Base-by-base conservation (phyloP, 116 monocot species). In the Cymodocea nodosa region DNA sequence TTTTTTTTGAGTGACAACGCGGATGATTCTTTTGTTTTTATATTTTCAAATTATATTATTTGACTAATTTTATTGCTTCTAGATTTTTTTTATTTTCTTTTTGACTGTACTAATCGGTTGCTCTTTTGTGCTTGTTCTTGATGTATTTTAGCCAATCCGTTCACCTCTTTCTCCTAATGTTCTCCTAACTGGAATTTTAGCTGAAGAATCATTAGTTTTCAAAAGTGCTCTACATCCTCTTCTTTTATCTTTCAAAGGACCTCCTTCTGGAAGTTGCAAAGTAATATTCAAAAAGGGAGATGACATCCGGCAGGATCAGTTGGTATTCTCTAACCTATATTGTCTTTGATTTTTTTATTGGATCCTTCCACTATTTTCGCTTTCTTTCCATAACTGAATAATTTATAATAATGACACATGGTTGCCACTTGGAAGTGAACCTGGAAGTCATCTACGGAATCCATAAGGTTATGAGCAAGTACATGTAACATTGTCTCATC, bases 271-370 rank as follows among this genome's bases (percentile, higher is more conserved):
- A 72, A 85, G 64, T 71, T 90, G 87, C 49, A 90, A 88, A 83
- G 64, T 97, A 22, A 97, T 97, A 13, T 97, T 88, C 72, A 97
- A 91, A 69, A 97, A 97, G 72, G 97, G 97, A 56, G 97, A 97
- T 78, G 97, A 97, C 73, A 77, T 97, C 60, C 87, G 97, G n/a
- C 97, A 97, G 76, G 97, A 97, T 74, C 97, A 97, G 69, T 76
- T 87, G 85, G 97, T 94, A 79, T 51, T 50, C 16, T 52, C 18
- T 37, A 51, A 51, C 30, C 19, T 19, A 36, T 62, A 36, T n/a
- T 62, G 7, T 62, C 8, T 16, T 12, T 39, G 7, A 11, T 6
- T 37, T 39, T 61, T 62, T 62, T 11, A 10, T 62, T 37, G 7
- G 20, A 40, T 37, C 2, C n/a, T 18, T 4, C 18, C 0, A 44